phyloP scores from a whole-genome alignment of 345 rosid genomes.

The Erucastrum elatum region DNA sequence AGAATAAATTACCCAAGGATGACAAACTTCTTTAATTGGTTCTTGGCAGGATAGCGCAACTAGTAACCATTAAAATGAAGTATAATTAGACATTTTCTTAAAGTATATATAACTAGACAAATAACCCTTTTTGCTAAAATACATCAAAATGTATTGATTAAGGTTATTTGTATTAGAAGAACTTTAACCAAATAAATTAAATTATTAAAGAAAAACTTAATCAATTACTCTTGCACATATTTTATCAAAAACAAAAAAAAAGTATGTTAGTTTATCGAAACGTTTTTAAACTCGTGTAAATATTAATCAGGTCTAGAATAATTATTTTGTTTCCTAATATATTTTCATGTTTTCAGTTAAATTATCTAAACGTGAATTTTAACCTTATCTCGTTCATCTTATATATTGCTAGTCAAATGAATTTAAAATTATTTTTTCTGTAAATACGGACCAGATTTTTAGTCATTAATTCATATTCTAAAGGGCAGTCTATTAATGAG shows the following conservation, averaged over 20 bases:
- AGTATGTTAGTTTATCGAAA: background rate
- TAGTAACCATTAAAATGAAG: background rate
- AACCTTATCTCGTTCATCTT: background rate
- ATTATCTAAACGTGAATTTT: background rate
- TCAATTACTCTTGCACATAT: background rate
- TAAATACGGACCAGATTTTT: background rate
- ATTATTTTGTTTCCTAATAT: background rate
- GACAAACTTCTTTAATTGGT: slow-evolving; percentile 1
- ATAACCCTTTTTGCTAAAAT: background rate
- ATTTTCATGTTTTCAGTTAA: no score
- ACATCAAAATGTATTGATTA: no score
- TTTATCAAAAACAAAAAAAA: background rate
- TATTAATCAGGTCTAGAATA: background rate
- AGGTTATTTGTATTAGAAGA: no score
- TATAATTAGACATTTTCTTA: no score
- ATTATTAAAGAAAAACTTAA: background rate
- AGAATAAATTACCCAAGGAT: background rate
- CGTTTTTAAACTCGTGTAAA: background rate
- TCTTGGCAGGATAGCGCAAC: background rate
- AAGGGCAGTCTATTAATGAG: background rate
- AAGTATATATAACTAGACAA: background rate
- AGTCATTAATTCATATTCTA: background rate
- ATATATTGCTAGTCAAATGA: background rate
- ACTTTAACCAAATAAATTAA: no score
- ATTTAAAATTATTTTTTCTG: background rate